phyloP scores from a whole-genome alignment of 2,329 filamentous ascomycete species.

The Sporothrix variecibatus region DNA sequence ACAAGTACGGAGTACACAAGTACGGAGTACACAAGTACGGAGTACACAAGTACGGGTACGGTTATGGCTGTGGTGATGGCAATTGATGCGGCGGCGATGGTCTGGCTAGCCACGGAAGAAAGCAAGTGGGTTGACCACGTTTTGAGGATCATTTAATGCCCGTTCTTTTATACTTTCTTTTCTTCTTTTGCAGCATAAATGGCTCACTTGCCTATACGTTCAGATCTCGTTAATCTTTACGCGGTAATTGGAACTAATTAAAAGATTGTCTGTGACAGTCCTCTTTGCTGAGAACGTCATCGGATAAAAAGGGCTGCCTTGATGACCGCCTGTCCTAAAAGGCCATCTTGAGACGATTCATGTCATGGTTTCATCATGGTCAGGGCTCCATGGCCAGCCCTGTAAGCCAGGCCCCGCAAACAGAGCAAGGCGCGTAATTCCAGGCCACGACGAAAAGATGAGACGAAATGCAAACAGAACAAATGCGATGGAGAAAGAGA shows the following conservation, averaged over 20 bases:
- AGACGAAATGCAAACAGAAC: slow-evolving; percentile 5
- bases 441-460: neutral
- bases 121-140: neutral
- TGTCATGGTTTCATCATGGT: slow-evolving; percentile 10
- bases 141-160: neutral
- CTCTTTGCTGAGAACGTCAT: neutral
- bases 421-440: neutral
- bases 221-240: no score
- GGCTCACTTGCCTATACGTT: neutral
- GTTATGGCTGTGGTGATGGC: neutral
- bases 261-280: neutral
- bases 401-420: neutral
- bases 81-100: neutral
- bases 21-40: no score
- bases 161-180: no score
- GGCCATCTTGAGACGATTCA: slow-evolving; percentile 14
- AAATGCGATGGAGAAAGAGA: neutral
- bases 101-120: neutral
- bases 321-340: neutral
- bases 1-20: no score
- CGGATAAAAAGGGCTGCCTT: neutral
- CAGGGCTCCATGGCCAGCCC: neutral
- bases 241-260: no score
- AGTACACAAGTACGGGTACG: no score
- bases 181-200: neutral